Base-by-base conservation (phyloP, 2,329 filamentous ascomycete genomes). In the Verticillium tricorpus region DNA sequence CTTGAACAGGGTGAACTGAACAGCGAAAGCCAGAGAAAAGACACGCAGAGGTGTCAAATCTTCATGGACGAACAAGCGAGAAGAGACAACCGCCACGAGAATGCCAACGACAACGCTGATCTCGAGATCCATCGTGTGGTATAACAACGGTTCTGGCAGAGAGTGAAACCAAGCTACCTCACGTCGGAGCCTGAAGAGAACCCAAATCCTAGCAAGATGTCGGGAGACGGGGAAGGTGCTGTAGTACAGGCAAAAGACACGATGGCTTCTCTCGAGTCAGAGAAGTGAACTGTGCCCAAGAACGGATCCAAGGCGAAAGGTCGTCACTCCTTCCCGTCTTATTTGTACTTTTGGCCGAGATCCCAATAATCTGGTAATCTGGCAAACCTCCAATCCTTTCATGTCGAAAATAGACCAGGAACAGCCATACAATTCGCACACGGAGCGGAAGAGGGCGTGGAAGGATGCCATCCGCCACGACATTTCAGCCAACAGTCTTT, bases 1-100 rank as follows among this genome's bases (percentile, higher is more conserved):
- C 50, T 72, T 70, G 60, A 71, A 32, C 5, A 71, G 2, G 14
- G 64, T n/a, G 15, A 61, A 58, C 31, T 59, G 63, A 5, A 60
- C n/a, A 25, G 28, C 1, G 40, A 39, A n/a, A n/a, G 11, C 3
- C 45, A 54, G 3, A n/a, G 60, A 1, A 32, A 58, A 40, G 15
- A 58, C 39, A 19, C 57, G 39, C 3, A 58, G 39, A 17, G 57
- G 57, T 14, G 39, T 50, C 22, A 58, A 25, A 22, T 31, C 57
- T 8, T 17, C n/a, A 14, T 25, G 37, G 4, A 58, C 25, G 19
- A 19, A 9, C 14, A 50, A n/a, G 7, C 28, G 37, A 31, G 28
- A 32, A 17, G 57, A 58, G 57, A 14, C 19, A 6, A 28, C 39
- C 5, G 37, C 39, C 7, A 39, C 19, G 25, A 58, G 17, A n/a